A percentile compares a stretch with the other conserved stretches of the same genome.
These are phyloP conservation scores for Paracoccidioides lutzii DNA, from an alignment of 2,329 filamentous ascomycete genomes.

Conservation along the genomic window DNA sequence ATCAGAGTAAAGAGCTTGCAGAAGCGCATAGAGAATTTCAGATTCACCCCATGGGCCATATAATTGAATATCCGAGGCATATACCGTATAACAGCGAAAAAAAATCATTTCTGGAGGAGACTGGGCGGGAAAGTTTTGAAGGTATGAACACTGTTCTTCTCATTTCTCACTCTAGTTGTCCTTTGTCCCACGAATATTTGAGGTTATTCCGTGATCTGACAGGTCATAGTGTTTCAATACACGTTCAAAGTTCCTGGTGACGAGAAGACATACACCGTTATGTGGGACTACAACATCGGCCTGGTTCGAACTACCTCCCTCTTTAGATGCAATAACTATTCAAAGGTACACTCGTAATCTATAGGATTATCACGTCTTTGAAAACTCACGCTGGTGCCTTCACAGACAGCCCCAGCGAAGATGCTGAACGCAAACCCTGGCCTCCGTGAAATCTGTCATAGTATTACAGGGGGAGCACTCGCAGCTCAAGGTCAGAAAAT, in stretches of 20 bases:
- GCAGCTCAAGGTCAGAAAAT: constrained; percentile 64
- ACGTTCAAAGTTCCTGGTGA: constrained; percentile 59
- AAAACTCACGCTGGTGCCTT: not conserved
- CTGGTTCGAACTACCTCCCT: constrained; percentile 88
- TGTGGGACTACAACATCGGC: constrained; percentile 96
- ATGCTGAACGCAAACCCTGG: constrained; percentile 67
- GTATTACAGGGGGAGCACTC: constrained; percentile 85
- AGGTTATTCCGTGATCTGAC: not conserved
- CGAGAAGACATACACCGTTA: constrained; percentile 57
- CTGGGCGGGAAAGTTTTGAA: constrained; percentile 55
- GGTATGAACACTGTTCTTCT: not conserved
- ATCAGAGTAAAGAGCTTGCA: constrained; percentile 44
- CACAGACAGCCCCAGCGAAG: constrained; percentile 74
- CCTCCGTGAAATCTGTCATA: constrained; percentile 78
- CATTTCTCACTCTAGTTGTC: constrained; percentile 9
- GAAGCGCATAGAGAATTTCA: constrained; percentile 50
- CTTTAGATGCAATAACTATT: constrained; percentile 79
- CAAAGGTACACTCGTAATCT: constrained; percentile 52
- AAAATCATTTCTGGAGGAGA: constrained; percentile 76
- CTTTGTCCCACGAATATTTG: not conserved
- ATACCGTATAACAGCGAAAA: constrained; percentile 94
- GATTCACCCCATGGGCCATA: constrained; percentile 52
- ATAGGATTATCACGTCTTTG: constrained; percentile 7
- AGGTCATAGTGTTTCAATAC: constrained; percentile 63
- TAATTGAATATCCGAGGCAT: constrained; percentile 51